phyloP scores from a whole-genome alignment of 768 basidiomycete genomes.

The Nidularia sp. region DNA sequence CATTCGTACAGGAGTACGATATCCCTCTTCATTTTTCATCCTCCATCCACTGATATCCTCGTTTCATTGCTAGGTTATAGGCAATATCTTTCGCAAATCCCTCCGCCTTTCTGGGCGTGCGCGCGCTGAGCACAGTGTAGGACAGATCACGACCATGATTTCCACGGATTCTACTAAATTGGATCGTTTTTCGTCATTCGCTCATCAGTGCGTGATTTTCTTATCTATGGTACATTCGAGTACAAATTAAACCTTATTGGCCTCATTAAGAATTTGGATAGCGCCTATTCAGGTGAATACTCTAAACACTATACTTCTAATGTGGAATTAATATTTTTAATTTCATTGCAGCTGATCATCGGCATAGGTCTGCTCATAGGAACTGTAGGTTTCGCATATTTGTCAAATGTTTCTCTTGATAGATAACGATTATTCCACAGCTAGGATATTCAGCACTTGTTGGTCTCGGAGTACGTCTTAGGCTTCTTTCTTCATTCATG shows the following conservation, averaged over 20 bases:
- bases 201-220: conserved; percentile 17
- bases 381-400: conserved; percentile 24
- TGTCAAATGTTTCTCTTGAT: neutral
- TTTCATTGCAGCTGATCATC: conserved; percentile 31
- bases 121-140: conserved; percentile 39
- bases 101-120: conserved; percentile 47
- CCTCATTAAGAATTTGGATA: conserved; percentile 21
- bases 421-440: conserved; percentile 10
- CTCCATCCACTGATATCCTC: neutral
- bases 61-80: conserved; percentile 12
- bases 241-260: neutral
- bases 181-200: conserved; percentile 26
- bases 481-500: neutral
- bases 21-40: neutral
- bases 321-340: neutral
- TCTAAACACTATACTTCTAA: neutral
- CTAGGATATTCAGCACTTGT: conserved; percentile 56
- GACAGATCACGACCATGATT: conserved; percentile 50
- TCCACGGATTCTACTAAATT: conserved; percentile 41
- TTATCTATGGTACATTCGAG: neutral
- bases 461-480: conserved; percentile 33
- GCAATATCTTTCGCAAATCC: conserved; percentile 44
- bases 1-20: neutral
- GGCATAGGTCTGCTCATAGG: conserved; percentile 47
- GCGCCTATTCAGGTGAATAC: conserved; percentile 21